Base-by-base conservation (phyloP, 2,329 filamentous ascomycete genomes). In the Aspergillus tubingensis region DNA sequence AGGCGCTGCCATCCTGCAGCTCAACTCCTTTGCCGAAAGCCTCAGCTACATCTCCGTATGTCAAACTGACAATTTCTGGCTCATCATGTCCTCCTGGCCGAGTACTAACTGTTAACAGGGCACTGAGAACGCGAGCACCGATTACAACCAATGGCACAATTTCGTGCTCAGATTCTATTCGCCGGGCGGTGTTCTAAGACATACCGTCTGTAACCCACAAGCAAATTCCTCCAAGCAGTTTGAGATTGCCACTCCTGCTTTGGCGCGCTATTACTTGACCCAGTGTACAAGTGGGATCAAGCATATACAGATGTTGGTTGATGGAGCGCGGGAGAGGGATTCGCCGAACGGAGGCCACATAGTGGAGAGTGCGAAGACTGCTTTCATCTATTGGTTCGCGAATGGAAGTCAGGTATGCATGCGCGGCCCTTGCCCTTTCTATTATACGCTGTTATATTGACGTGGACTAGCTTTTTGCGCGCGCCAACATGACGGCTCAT, bases 211-310 rank as follows among this genome's bases (percentile, higher is more conserved):
- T 65, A 77, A 79, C 25, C 68, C 73, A 4, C 81, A 85, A 19
- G 79, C 79, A 59, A 85, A 36, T 36, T 36, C 88, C 48, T 82
- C 89, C 58, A 97, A 96, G 79, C 87, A 90, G 69, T 97, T 93
- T 70, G 93, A 97, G 73, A 92, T 98, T 52, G 86, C 89, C 2
- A 91, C 86, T 60, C 86, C 92, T 3, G 91, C 91, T 0, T 82
- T 99, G 49, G 87, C 94, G 36, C 88, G 94, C 70, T 98, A 95
- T 76, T 97, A 96, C 74, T 87, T 90, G 69, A 93, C 91, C 0
- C 90, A 96, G 70, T 97, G 95, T 73, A 88, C 89, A 59, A 94
- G 91, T 62, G 93, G 92, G 6, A 88, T 97, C 58, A 89, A 86
- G 67, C 91, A 88, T 57, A 91, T 98, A 68, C 92, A 96, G 74